Evolutionary conservation across 176 grass and related monocot species (phyloP).

Genomic region (Hsuehochloa calcarea): DNA sequence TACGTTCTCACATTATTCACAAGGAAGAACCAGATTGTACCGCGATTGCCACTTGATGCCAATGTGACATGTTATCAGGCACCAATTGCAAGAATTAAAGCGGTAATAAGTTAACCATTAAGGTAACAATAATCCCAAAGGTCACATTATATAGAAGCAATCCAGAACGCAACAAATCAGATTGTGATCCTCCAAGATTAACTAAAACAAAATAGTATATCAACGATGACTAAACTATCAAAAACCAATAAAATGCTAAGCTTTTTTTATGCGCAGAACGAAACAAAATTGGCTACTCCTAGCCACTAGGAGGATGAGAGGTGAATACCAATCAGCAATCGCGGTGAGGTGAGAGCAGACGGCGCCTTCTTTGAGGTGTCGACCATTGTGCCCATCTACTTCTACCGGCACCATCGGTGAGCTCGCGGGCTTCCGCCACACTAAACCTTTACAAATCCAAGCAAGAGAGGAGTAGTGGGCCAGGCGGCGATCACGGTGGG

Average conservation of each 20-base stretch:
- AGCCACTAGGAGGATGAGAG: neutral
- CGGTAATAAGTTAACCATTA: neutral
- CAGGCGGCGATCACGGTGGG: no score
- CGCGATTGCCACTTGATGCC: neutral
- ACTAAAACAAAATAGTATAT: neutral
- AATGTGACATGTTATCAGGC: neutral
- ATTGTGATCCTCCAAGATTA: neutral
- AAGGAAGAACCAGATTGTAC: neutral
- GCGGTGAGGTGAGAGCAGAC: slow-evolving; percentile 64
- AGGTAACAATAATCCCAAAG: neutral
- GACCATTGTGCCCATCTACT: neutral
- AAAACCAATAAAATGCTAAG: neutral
- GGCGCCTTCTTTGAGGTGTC: slow-evolving; percentile 53
- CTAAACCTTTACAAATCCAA: slow-evolving; percentile 36
- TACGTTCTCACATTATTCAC: neutral
- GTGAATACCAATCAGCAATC: slow-evolving; percentile 57
- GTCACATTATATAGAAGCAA: neutral
- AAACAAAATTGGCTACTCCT: neutral
- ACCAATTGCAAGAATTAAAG: neutral
- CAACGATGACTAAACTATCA: neutral
- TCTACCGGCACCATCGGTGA: neutral
- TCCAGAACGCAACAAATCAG: neutral
- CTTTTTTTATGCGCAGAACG: neutral
- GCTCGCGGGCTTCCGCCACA: slow-evolving; percentile 47
- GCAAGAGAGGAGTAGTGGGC: slow-evolving; percentile 27